Conservation (phyloP, 805 yeast species). For the Pichia pseudocactophila region DNA sequence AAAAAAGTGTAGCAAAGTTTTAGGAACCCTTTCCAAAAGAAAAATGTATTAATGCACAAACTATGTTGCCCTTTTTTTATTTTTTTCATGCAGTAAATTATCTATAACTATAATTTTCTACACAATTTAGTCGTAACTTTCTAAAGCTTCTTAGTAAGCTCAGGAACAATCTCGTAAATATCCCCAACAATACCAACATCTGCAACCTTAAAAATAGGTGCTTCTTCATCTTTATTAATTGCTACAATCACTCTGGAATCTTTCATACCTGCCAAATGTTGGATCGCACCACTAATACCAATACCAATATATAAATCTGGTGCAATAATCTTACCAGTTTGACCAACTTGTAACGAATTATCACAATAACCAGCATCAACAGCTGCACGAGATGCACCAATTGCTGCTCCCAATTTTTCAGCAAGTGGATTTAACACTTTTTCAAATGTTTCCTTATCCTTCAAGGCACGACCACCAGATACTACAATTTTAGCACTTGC, state of each 20-base stretch:
- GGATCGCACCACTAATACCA: conserved; percentile 96
- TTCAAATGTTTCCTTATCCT: conserved; percentile 82
- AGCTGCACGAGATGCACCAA: conserved; percentile 97
- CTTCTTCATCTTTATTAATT: conserved; percentile 88
- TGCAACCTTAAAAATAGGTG: conserved; percentile 87
- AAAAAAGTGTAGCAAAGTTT: no score
- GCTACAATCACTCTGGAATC: conserved; percentile 92
- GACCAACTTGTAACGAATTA: conserved; percentile 94
- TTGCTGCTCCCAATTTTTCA: conserved; percentile 75
- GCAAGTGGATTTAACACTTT: conserved; percentile 74
- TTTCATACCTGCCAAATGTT: conserved; percentile 97
- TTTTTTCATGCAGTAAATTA: background rate
- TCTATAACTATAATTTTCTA: background rate
- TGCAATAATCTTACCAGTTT: conserved; percentile 96
- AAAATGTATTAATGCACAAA: no score
- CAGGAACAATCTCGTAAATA: conserved; percentile 80
- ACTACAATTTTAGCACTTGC: conserved; percentile 75
- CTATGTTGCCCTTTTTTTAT: no score
- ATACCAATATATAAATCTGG: conserved; percentile 91
- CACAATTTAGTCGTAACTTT: background rate
- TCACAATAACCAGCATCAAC: conserved; percentile 95
- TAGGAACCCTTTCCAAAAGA: no score
- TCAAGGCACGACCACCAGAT: conserved; percentile 91
- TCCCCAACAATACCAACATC: conserved; percentile 90
- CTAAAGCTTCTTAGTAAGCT: conserved; percentile 66